Base-by-base conservation (phyloP, 768 basidiomycete species). In the Agaricus subrufescens region DNA sequence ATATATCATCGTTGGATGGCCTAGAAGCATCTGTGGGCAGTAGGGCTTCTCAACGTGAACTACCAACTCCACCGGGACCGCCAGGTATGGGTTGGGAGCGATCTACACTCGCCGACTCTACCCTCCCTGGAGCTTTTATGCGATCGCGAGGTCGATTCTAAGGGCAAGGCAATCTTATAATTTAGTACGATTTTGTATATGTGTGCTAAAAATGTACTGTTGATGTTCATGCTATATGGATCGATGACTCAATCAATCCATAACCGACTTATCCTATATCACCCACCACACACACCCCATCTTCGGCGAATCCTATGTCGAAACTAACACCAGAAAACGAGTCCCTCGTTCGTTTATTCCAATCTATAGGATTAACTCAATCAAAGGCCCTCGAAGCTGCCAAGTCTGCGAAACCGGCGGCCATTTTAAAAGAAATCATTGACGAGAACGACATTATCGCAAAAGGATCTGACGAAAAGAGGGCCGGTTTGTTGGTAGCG, bases 321-420 rank as follows among this genome's bases (percentile, higher is more conserved):
- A 53, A 53, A 34, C 30, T 31, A 5, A 48, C 38, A 6, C 42
- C 54, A 9, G 38, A 46, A 29, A 49, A 49, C 47, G 54, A 55
- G 10, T 27, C 38, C 19, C 46, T 77, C 26, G 65, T 79, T 15
- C 38, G 69, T 19, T 75, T 88, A 38, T 94, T 95, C 76, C 81
- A 85, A 67, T 80, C 85, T 38, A 86, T 94, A 55, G 91, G 91
- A 26, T 75, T 97, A 44, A 75, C 86, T 42, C 78, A 83, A 57
- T 72, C 86, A 51, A 91, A 93, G 67, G 90, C 94, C 1, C 78
- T 80, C 9, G 93, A 97, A 63, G 88, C 90, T 4, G 83, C 85
- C 37, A 91, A 93, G 67, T 88, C 80, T 57, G 75, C 87, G 3
- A 96, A 92, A 75, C 83, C 82, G 64, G 88, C 91, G 4, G 67